Evolutionary conservation across 2,329 filamentous ascomycete genomes (phyloP).

Genomic region (Dothistroma pini): DNA sequence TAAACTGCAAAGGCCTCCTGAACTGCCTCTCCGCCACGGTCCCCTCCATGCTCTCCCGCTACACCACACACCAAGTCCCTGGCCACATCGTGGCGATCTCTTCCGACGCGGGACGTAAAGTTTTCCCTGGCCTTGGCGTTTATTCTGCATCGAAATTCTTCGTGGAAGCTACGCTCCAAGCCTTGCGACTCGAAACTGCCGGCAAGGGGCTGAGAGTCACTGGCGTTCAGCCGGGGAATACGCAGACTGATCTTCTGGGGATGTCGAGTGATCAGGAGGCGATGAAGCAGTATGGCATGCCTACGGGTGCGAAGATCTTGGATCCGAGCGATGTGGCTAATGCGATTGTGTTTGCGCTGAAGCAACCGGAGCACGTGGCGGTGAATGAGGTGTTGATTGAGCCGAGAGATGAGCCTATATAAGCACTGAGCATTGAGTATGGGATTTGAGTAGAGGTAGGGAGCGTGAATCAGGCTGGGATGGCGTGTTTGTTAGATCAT

Average conservation of each 20-base stretch:
- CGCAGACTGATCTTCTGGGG: conserved; percentile 65
- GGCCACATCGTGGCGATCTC: conserved; percentile 79
- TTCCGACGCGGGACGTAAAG: conserved; percentile 75
- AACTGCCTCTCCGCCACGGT: conserved; percentile 68
- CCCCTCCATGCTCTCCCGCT: conserved; percentile 67
- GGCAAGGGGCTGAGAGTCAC: conserved; percentile 71
- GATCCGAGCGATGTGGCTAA: conserved; percentile 68
- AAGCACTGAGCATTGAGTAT: background rate
- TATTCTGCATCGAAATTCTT: conserved; percentile 85
- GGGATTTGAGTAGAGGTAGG: background rate
- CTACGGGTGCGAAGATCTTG: conserved; percentile 70
- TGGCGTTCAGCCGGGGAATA: conserved; percentile 72
- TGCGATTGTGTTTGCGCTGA: conserved; percentile 69
- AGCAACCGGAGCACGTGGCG: conserved; percentile 69
- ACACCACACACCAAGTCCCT: conserved; percentile 68
- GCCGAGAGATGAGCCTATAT: conserved; percentile 72
- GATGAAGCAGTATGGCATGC: conserved; percentile 73
- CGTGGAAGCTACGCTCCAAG: conserved; percentile 75
- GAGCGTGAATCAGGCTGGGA: background rate
- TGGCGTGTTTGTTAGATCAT: background rate
- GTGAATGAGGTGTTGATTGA: conserved; percentile 80
- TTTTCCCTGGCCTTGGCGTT: conserved; percentile 76
- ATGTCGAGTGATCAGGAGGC: conserved; percentile 76
- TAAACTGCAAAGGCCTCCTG: conserved; percentile 80
- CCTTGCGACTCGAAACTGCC: conserved; percentile 69